A percentile compares a stretch with the other conserved stretches of the same genome.
Conservation (phyloP, 306 rosid genomes). For the Vigna reflexopilosa region DNA sequence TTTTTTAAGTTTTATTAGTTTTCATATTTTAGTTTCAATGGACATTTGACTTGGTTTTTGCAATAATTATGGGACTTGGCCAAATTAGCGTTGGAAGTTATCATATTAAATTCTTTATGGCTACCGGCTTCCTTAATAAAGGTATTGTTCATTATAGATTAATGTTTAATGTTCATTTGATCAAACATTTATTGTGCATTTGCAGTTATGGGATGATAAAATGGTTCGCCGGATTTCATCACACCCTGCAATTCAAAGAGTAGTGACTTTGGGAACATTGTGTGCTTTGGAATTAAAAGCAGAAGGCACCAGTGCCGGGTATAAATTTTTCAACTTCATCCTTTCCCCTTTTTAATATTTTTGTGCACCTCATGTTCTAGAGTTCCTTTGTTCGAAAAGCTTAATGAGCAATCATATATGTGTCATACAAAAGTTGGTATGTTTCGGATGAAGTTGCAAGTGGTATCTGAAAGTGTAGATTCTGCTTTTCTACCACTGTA, state of each 20-base stretch:
- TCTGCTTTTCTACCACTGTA: slow-evolving; percentile 1
- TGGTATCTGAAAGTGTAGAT: neutral
- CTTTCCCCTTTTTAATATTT: slow-evolving; percentile 16
- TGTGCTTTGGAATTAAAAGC: slow-evolving; percentile 86
- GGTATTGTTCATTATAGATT: slow-evolving; percentile 16
- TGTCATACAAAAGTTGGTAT: neutral
- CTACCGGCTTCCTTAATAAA: slow-evolving; percentile 14
- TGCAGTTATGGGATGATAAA: slow-evolving; percentile 87
- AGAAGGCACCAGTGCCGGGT: slow-evolving; percentile 85
- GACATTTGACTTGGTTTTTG: slow-evolving; percentile 25
- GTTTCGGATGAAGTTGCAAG: slow-evolving; percentile 7
- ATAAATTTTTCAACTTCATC: slow-evolving; percentile 40
- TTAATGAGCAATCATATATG: neutral
- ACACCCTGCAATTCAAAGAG: slow-evolving; percentile 79
- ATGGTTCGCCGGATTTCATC: slow-evolving; percentile 72
- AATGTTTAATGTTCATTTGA: slow-evolving; percentile 23
- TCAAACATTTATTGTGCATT: slow-evolving; percentile 18
- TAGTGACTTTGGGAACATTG: slow-evolving; percentile 83
- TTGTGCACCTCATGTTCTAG: slow-evolving; percentile 36
- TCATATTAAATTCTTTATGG: slow-evolving; percentile 6
- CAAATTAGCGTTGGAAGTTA: slow-evolving; percentile 5
- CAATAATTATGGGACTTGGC: neutral
- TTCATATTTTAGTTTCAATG: neutral
- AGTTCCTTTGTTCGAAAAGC: slow-evolving; percentile 17
- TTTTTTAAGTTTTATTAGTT: too few species aligned